Evolutionary conservation across 139 green algal species (phyloP).

Genomic region (Chlorella sorokiniana): DNA sequence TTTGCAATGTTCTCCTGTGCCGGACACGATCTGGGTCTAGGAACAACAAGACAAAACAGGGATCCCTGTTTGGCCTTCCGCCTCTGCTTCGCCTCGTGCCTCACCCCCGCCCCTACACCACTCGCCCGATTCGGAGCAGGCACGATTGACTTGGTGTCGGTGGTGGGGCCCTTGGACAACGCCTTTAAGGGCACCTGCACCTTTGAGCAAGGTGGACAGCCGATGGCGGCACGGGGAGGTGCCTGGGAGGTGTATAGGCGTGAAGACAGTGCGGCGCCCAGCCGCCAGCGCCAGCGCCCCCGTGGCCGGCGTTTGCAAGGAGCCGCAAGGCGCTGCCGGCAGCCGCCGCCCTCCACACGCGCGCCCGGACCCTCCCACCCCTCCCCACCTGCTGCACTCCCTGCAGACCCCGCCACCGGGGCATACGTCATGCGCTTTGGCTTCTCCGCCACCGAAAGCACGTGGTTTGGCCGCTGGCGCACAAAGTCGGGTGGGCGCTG

Average conservation of each 20-base stretch:
- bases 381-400: too few species aligned
- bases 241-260: not conserved
- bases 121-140: too few species aligned
- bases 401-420: constrained; percentile 20
- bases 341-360: not conserved
- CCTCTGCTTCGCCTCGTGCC: not conserved
- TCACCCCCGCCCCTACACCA: not conserved
- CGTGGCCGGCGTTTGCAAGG: not conserved
- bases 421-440: constrained; percentile 27
- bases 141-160: constrained; percentile 26
- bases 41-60: too few species aligned
- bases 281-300: too few species aligned
- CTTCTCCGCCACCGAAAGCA: not conserved
- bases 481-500: not conserved
- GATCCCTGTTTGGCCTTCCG: not conserved
- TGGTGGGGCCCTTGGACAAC: constrained; percentile 31
- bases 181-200: constrained; percentile 14
- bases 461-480: constrained; percentile 18
- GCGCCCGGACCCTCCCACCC: not conserved
- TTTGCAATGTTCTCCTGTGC: too few species aligned
- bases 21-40: too few species aligned
- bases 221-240: not conserved
- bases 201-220: not conserved
- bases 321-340: not conserved
- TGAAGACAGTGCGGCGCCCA: not conserved